Conservation (phyloP, 139 green algal species). For the Chlamydomonas asymmetrica region DNA sequence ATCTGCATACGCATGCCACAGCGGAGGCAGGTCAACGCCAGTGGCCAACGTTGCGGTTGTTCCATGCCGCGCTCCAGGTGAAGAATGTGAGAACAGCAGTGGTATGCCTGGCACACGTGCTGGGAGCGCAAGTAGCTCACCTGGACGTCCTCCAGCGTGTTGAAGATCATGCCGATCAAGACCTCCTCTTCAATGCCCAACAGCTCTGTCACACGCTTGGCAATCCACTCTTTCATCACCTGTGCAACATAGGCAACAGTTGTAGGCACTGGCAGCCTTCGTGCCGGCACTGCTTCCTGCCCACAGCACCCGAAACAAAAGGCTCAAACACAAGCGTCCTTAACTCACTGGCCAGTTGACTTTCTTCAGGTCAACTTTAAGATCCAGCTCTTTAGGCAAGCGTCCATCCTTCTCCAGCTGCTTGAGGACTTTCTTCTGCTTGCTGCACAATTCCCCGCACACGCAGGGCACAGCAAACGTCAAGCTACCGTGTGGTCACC, state of each 20-base stretch:
- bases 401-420: constrained; percentile 73
- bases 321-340: too few species aligned
- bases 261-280: too few species aligned
- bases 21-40: not conserved
- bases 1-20: constrained; percentile 28
- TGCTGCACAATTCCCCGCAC: too few species aligned
- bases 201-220: constrained; percentile 89
- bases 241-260: too few species aligned
- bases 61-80: too few species aligned
- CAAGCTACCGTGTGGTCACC: not conserved
- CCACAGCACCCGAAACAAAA: too few species aligned
- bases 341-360: constrained; percentile 79
- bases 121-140: too few species aligned
- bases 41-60: not conserved
- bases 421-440: constrained; percentile 73
- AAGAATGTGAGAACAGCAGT: not conserved
- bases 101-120: too few species aligned
- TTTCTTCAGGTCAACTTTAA: constrained; percentile 77
- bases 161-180: constrained; percentile 90
- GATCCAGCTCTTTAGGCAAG: constrained; percentile 78
- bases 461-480: not conserved
- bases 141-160: constrained; percentile 80
- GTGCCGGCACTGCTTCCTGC: too few species aligned
- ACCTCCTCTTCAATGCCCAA: constrained; percentile 95
- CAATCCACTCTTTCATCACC: constrained; percentile 93